Conservation (phyloP, 2,329 filamentous ascomycete genomes). For the Aspergillus sp. region DNA sequence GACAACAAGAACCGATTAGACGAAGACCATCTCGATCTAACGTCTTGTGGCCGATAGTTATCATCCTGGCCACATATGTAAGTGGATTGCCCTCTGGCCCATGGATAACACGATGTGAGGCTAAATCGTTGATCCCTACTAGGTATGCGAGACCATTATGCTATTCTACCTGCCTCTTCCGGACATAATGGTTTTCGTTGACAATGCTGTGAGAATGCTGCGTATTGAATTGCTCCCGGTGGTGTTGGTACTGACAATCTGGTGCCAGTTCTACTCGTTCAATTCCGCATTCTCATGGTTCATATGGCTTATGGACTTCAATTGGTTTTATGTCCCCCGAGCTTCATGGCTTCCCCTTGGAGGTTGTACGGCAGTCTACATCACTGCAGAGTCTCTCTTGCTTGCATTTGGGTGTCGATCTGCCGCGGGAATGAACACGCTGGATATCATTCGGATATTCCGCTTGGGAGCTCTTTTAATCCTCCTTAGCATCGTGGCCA, state of each 20-base stretch:
- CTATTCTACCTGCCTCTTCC: conserved; percentile 7
- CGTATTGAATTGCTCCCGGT: background rate
- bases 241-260: background rate
- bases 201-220: conserved; percentile 3
- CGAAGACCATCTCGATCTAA: conserved; percentile 33
- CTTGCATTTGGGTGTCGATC: conserved; percentile 32
- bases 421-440: conserved; percentile 10
- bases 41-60: conserved; percentile 27
- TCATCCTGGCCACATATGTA: conserved; percentile 35
- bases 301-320: conserved; percentile 49
- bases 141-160: conserved; percentile 10
- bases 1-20: conserved; percentile 32
- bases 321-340: background rate
- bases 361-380: conserved; percentile 53
- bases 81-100: conserved; percentile 6
- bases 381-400: conserved; percentile 48
- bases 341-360: conserved; percentile 56
- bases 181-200: background rate
- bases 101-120: background rate
- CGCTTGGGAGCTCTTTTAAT: conserved; percentile 11
- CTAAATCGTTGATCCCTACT: background rate
- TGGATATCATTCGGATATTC: conserved; percentile 6
- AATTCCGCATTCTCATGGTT: conserved; percentile 58
- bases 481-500: conserved; percentile 9
- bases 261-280: conserved; percentile 46